A percentile compares a stretch with the other conserved stretches of the same genome.
Evolutionary conservation across 176 grass and related monocot genomes (phyloP).

Genomic region (Leersia perrieri): DNA sequence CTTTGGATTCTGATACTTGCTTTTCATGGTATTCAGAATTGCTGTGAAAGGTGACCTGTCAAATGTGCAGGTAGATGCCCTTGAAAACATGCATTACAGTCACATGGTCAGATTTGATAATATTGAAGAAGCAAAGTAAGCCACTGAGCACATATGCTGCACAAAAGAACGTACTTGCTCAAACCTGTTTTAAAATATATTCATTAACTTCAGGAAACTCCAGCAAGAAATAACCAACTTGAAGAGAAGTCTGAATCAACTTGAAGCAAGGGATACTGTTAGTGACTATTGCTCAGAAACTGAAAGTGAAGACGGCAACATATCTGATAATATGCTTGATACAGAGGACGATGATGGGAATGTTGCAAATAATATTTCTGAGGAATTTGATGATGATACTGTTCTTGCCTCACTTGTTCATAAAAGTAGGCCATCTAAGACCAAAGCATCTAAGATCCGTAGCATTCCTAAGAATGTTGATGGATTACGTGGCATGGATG

Average conservation of each 20-base stretch:
- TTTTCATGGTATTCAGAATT: constrained; percentile 61
- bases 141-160: constrained; percentile 12
- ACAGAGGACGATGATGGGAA: constrained; percentile 24
- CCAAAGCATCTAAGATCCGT: constrained; percentile 39
- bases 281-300: constrained; percentile 89
- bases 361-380: constrained; percentile 30
- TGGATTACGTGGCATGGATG: constrained; percentile 34
- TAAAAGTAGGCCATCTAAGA: constrained; percentile 46
- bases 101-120: constrained; percentile 93
- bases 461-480: constrained; percentile 31
- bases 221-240: constrained; percentile 62
- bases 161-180: neutral
- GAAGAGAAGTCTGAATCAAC: constrained; percentile 61
- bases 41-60: constrained; percentile 69
- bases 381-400: constrained; percentile 59
- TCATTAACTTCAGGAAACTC: constrained; percentile 52
- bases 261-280: constrained; percentile 32
- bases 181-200: constrained; percentile 8
- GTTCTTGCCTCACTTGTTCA: constrained; percentile 59
- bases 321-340: constrained; percentile 39
- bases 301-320: constrained; percentile 62
- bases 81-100: constrained; percentile 94
- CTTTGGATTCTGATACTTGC: constrained; percentile 34
- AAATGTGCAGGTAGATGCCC: constrained; percentile 62
- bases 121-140: constrained; percentile 76